These are phyloP conservation scores for Pseudogymnoascus sp. DNA, from an alignment of 2,329 filamentous ascomycete genomes.

Conservation along the genomic window DNA sequence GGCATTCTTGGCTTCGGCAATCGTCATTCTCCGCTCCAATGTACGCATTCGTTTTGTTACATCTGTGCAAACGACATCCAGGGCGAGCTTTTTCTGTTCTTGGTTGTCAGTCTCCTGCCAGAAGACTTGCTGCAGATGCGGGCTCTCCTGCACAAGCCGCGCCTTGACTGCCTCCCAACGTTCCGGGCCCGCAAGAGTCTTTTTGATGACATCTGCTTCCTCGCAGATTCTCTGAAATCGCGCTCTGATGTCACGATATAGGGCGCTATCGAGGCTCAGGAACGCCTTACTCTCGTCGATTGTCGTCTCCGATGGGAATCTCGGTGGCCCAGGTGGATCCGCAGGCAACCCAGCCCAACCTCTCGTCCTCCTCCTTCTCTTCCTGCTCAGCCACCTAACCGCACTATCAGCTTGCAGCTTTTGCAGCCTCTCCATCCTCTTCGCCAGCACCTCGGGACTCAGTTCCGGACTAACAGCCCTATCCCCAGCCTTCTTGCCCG, in stretches of 20 bases:
- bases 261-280: conserved; percentile 53
- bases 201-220: conserved; percentile 61
- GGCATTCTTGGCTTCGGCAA: conserved; percentile 66
- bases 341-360: conserved; percentile 62
- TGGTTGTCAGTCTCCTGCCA: conserved; percentile 50
- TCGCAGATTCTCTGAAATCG: conserved; percentile 66
- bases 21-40: conserved; percentile 57
- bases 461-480: conserved; percentile 30
- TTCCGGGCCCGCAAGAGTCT: conserved; percentile 65
- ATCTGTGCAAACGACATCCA: conserved; percentile 75
- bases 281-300: conserved; percentile 70
- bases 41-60: conserved; percentile 73
- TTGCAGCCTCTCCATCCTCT: conserved; percentile 46
- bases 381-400: conserved; percentile 55
- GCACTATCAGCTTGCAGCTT: conserved; percentile 52
- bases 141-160: conserved; percentile 55
- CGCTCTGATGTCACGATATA: conserved; percentile 58
- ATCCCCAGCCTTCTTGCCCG: conserved; percentile 15
- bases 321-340: conserved; percentile 59
- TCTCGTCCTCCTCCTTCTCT: conserved; percentile 60
- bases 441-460: conserved; percentile 41
- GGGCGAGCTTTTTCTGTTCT: conserved; percentile 58
- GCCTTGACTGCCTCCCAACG: conserved; percentile 67
- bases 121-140: conserved; percentile 57
- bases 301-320: conserved; percentile 77